Evolutionary conservation across 2,329 filamentous ascomycete species (phyloP), one percentile per base, ranked within the genome.

Genomic region (Pseudogymnoascus pannorum): DNA sequence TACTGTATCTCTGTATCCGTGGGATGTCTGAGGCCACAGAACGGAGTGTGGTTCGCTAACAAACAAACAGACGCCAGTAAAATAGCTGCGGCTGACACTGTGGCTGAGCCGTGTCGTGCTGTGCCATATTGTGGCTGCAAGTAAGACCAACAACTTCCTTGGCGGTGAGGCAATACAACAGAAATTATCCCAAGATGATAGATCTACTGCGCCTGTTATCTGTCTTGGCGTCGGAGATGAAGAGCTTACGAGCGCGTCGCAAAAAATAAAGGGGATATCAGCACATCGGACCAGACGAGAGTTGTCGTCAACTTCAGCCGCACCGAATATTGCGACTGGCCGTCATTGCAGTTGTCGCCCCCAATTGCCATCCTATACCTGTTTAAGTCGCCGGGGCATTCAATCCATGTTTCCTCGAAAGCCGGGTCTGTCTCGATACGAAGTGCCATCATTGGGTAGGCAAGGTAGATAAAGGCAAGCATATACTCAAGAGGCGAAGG

Each of bases 331-430:
- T 48, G 2, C 4, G 7, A 26, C 22, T n/a, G n/a, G n/a, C n/a
- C n/a, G n/a, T n/a, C n/a, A n/a, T n/a, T n/a, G n/a, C n/a, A n/a
- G 64, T 94, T 87, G 26, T 88, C 84, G 40, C 96, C 89, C 71
- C 97, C 92, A 48, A 97, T 92, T 0, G 92, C 91, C 92, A 97
- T 97, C 64, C 81, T 72, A 48, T 95, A 97, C 18, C 92, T 79
- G 0, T 87, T 88, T 0, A 97, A 74, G 68, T 97, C 92, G 0
- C 93, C 93, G 0, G 97, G 76, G 60, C 92, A 97, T 66, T 97
- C 93, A 7, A 96, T 90, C 93, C 93, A 97, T 0, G 90, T 96
- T 62, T 94, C 89, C 59, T 89, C 83, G 66, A 96, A 97, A 0
- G 83, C 80, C 0, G 89, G 86, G 0, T 96, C 90, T 0, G 90